Evolutionary conservation across 345 rosid genomes (phyloP), one percentile per base, ranked within the genome.

Genomic region (Brassica carinata): DNA sequence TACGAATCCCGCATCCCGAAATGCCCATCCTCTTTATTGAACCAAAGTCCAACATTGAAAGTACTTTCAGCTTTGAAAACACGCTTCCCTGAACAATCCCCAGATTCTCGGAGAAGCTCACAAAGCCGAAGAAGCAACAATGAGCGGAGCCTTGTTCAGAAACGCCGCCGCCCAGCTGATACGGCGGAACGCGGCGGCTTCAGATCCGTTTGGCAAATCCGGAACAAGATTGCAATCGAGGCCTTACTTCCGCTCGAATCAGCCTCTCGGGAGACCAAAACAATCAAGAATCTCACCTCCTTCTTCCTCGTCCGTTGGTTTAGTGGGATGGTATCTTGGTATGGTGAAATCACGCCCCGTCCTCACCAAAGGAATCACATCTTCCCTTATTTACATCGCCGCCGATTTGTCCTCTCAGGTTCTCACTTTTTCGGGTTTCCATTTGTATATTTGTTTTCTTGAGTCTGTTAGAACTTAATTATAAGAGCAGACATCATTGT

Each of bases 361-460:
- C 81, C 57, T 91, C 23, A 91, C 98, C 3, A 95, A 95, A 84
- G 88, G 96, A 61, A 64, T 85, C 69, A 90, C 97, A 0, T 84
- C 84, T 26, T 82, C 92, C 3, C 82, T 89, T 65, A 89, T 91
- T 76, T 95, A 93, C 79, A 78, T 81, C 2, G 97, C 98, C 17
- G 96, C 99, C 8, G 98, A 91, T 79, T 82, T 93, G 75, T 90
- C 99, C 10, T 89, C 99, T 79, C 99, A 95, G 99, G 99, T 91
- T 70, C 43, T 68, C 13, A 62, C 66, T 17, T 57, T 51, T 43
- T 9, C 10, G 14, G n/a, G 51, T 43, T 43, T 10, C 55, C 15
- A 7, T 7, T 7, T 36, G 0, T 36, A 9, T 7, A 36, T 7
- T 36, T 36, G 43, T 36, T 40, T 40, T 40, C 13, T 34, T 10